Evolutionary conservation across 768 basidiomycete species (phyloP).

Genomic region (Goffeauzyma gilvescens): DNA sequence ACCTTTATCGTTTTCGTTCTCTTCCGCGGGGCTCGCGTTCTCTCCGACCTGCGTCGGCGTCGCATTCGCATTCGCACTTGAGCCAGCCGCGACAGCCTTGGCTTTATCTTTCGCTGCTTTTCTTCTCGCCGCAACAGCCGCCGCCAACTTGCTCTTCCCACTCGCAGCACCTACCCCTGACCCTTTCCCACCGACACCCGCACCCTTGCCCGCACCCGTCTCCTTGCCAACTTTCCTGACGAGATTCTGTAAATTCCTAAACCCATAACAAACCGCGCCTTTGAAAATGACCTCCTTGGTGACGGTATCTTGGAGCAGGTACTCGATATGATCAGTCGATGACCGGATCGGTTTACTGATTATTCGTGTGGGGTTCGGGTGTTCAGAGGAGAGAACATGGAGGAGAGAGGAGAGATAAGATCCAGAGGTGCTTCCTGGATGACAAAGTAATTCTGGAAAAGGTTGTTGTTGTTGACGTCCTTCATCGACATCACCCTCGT

Average conservation of each 20-base stretch:
- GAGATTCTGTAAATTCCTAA: conserved; percentile 89
- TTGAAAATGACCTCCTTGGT: conserved; percentile 57
- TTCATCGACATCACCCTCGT: background rate
- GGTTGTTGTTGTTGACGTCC: conserved; percentile 11
- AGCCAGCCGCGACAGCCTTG: background rate
- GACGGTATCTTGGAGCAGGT: conserved; percentile 31
- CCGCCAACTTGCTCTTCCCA: conserved; percentile 20
- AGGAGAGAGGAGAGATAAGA: conserved; percentile 76
- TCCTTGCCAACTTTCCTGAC: conserved; percentile 83
- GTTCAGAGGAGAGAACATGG: conserved; percentile 35
- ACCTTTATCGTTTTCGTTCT: background rate
- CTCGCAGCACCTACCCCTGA: too few relatives aligned
- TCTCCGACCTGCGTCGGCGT: background rate
- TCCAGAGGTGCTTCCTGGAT: conserved; percentile 74
- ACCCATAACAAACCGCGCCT: conserved; percentile 91
- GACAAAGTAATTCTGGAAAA: conserved; percentile 56
- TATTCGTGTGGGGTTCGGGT: conserved; percentile 19
- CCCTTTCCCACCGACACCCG: conserved; percentile 21
- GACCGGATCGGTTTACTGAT: conserved; percentile 25
- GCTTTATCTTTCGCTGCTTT: conserved; percentile 10
- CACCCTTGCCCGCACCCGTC: conserved; percentile 55
- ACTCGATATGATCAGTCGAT: conserved; percentile 32
- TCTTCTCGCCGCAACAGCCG: conserved; percentile 26
- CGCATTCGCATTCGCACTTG: background rate
- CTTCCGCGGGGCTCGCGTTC: background rate